These are phyloP conservation scores for Prunus salicina DNA, from an alignment of 306 rosid species.

Conservation along the genomic window DNA sequence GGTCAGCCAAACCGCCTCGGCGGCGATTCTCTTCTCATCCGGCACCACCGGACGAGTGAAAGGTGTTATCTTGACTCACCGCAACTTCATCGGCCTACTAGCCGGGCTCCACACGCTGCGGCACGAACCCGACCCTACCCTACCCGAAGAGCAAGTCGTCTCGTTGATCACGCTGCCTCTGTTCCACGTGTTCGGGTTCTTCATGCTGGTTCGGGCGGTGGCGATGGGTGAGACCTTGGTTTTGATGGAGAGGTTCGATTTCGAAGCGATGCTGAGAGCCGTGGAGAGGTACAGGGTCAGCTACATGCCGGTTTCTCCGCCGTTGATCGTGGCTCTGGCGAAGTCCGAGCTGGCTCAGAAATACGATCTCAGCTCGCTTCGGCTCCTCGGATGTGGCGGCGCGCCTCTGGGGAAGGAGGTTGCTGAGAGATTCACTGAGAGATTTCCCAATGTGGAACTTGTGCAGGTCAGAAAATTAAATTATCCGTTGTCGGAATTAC, in stretches of 20 bases:
- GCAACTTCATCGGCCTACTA: conserved; percentile 51
- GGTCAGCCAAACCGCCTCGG: conserved; percentile 54
- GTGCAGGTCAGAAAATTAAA: conserved; percentile 38
- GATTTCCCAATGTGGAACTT: conserved; percentile 55
- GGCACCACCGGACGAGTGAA: conserved; percentile 89
- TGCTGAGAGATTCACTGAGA: conserved; percentile 39
- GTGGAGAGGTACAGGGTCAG: conserved; percentile 57
- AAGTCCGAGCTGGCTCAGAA: conserved; percentile 59
- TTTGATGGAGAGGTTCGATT: conserved; percentile 64
- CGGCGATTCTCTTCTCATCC: conserved; percentile 74
- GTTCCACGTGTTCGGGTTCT: conserved; percentile 76
- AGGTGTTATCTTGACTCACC: conserved; percentile 65
- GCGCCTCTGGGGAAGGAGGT: conserved; percentile 76
- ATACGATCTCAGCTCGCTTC: conserved; percentile 68
- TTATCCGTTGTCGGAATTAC: background rate
- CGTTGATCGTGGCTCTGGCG: conserved; percentile 60
- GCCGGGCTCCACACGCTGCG: conserved; percentile 28
- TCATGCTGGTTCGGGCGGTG: conserved; percentile 48
- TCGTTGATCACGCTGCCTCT: conserved; percentile 52
- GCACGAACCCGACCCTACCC: background rate
- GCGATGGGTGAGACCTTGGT: conserved; percentile 61
- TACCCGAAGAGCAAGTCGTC: conserved; percentile 27
- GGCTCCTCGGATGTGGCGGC: conserved; percentile 53
- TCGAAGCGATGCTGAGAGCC: conserved; percentile 57
- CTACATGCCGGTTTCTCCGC: conserved; percentile 78